Base-by-base conservation (phyloP, 768 basidiomycete species). In the Amanita subjunquillea region DNA sequence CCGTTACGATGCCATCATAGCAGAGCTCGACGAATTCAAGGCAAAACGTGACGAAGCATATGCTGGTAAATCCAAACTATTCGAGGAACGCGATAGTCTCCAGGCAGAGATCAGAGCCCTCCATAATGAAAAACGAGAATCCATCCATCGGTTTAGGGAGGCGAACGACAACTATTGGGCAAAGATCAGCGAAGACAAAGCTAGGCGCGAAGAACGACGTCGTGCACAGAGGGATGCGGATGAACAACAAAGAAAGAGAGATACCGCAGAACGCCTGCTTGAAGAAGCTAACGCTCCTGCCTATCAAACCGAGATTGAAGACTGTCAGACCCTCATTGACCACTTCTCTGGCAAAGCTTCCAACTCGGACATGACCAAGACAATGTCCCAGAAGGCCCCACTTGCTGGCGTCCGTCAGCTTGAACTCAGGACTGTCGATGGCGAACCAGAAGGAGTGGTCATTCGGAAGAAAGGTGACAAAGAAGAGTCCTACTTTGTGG, bases 201-300 rank as follows among this genome's bases (percentile, higher is more conserved):
- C 87, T 51, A 78, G 82, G 58, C 88, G 87, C 56, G 87, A 82
- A 22, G 95, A 92, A 69, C 79, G 70, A 56, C 76, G 72, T 54
- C 86, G 85, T 59, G 78, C 78, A 43, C 87, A 90, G 66, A 84
- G 82, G 53, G 83, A 76, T 17, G 86, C 77, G 22, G 83, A 85
- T 62, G 92, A 92, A 63, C 75, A 81, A 29, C 76, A 80, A 61
- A 91, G 87, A 73, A 86, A 80, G 65, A 71, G 83, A 67, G 91
- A 92, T 63, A 74, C 85, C 54, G 85, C 80, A 8, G 79, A 87
- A 58, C 84, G 82, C 37, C 66, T 97, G 44, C 82, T 87, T 48
- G 96, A 99, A 55, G 93, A 98, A 64, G 96, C 96, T 22, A 80
- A 83, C 54, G 62, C 76, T 22, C 94, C 96, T 25, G 96, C 96